Percentiles rank a stretch among this genome's conserved stretches.
Conservation (phyloP, 2,329 filamentous ascomycete species). For the Beauveria australis region DNA sequence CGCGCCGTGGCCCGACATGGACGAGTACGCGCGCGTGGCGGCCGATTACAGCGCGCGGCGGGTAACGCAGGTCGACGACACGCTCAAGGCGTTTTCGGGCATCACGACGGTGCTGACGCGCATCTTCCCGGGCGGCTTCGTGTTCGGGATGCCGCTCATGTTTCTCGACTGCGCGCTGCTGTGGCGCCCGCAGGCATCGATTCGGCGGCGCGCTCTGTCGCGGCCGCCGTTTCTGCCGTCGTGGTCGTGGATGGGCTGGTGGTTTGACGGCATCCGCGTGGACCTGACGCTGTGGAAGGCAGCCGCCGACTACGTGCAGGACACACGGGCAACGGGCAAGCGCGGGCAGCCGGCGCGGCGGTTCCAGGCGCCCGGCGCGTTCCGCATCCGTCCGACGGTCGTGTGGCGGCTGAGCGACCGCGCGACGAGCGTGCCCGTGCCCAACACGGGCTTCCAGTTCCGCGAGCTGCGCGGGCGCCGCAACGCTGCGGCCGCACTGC, state of each 20-base stretch:
- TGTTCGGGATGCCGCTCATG: conserved; percentile 38
- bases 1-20: conserved; percentile 36
- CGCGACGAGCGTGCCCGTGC: conserved; percentile 24
- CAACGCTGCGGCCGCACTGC: conserved; percentile 23
- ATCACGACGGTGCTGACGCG: conserved; percentile 34
- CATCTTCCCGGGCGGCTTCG: conserved; percentile 33
- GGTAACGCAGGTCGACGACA: conserved; percentile 33
- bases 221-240: conserved; percentile 32
- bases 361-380: conserved; percentile 28
- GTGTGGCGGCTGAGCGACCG: conserved; percentile 34
- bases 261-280: conserved; percentile 35
- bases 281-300: conserved; percentile 35
- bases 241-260: conserved; percentile 42
- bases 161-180: conserved; percentile 37
- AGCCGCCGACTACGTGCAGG: conserved; percentile 35
- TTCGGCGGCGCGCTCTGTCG: conserved; percentile 29
- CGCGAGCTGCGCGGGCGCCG: conserved; percentile 30
- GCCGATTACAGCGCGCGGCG: conserved; percentile 35
- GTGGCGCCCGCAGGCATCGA: conserved; percentile 36
- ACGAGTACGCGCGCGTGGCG: conserved; percentile 35
- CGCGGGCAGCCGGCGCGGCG: conserved; percentile 25
- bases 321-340: conserved; percentile 22
- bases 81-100: conserved; percentile 33
- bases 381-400: conserved; percentile 30
- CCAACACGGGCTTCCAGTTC: conserved; percentile 30